A percentile compares a stretch with the other conserved stretches of the same genome.
These are phyloP conservation scores for Scenedesmus sp. DNA, from an alignment of 163 green algal species.

Conservation along the genomic window DNA sequence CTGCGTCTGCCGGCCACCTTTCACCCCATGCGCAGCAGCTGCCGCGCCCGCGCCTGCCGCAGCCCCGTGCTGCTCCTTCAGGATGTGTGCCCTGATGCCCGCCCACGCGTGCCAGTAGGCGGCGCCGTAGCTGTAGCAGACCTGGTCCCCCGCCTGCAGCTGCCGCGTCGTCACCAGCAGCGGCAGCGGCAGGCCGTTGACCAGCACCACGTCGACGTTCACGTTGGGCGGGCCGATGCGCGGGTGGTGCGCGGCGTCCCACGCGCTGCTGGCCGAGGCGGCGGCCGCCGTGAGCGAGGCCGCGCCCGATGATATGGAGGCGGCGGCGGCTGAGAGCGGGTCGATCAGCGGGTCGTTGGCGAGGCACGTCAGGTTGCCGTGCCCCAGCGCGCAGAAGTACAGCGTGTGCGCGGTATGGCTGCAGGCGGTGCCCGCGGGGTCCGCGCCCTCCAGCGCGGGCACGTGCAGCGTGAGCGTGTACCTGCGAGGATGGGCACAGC, in stretches of 20 bases:
- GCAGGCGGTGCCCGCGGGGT: not conserved
- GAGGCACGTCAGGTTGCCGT: constrained; percentile 46
- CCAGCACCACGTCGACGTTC: constrained; percentile 16
- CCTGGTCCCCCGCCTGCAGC: constrained; percentile 8
- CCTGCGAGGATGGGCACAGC: not conserved
- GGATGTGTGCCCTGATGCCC: not conserved
- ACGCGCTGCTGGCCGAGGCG: not conserved
- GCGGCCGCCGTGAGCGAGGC: not conserved
- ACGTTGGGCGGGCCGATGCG: constrained; percentile 21
- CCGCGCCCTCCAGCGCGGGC: not conserved
- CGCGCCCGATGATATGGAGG: not conserved
- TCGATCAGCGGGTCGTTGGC: constrained; percentile 35
- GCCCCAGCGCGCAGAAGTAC: constrained; percentile 39
- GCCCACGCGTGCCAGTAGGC: constrained; percentile 46
- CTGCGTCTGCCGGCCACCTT: not conserved
- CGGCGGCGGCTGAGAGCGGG: not conserved
- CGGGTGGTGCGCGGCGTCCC: not conserved
- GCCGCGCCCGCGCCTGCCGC: not conserved
- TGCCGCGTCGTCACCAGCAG: constrained; percentile 25
- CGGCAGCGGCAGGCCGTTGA: constrained; percentile 44
- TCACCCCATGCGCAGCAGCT: not conserved
- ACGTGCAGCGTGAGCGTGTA: constrained; percentile 42
- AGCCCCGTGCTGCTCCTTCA: not conserved
- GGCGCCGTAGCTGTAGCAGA: constrained; percentile 18
- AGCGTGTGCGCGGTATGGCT: not conserved